A percentile compares a stretch with the other conserved stretches of the same genome.
phyloP scores from a whole-genome alignment of 169 alveolate genomes.

The Amoebophrya sp. region DNA sequence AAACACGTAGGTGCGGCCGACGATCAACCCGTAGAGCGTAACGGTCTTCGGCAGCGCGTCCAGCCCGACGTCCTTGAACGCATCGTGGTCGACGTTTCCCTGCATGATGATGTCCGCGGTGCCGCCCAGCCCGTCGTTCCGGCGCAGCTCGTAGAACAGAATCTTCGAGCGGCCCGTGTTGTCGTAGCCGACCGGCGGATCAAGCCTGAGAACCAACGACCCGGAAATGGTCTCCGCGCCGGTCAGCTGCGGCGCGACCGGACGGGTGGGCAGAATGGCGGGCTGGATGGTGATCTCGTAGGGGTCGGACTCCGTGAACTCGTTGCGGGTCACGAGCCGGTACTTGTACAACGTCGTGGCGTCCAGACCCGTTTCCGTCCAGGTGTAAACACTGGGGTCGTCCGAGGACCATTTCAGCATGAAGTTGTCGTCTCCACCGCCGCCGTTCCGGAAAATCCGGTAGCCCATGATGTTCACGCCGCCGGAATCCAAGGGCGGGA shows the following conservation, averaged over 20 bases:
- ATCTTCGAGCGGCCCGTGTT: not conserved
- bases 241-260: slow-evolving; percentile 22
- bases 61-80: not conserved
- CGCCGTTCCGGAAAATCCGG: slow-evolving; percentile 42
- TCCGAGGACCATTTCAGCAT: not conserved
- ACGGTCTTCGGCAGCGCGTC: not conserved
- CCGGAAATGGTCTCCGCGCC: not conserved
- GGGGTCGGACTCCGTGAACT: not conserved
- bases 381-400: not conserved
- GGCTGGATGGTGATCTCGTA: slow-evolving; percentile 19
- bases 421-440: not conserved
- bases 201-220: not conserved
- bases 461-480: slow-evolving; percentile 43
- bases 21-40: not conserved
- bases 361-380: not conserved
- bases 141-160: not conserved
- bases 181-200: not conserved
- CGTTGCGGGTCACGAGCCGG: slow-evolving; percentile 23
- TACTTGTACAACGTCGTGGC: not conserved
- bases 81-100: not conserved
- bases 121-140: slow-evolving; percentile 47
- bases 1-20: not conserved
- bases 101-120: slow-evolving; percentile 28
- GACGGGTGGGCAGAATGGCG: not conserved
- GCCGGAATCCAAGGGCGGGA: slow-evolving; percentile 47